Conservation (phyloP, 345 rosid species). For the Trapa bicornis region DNA sequence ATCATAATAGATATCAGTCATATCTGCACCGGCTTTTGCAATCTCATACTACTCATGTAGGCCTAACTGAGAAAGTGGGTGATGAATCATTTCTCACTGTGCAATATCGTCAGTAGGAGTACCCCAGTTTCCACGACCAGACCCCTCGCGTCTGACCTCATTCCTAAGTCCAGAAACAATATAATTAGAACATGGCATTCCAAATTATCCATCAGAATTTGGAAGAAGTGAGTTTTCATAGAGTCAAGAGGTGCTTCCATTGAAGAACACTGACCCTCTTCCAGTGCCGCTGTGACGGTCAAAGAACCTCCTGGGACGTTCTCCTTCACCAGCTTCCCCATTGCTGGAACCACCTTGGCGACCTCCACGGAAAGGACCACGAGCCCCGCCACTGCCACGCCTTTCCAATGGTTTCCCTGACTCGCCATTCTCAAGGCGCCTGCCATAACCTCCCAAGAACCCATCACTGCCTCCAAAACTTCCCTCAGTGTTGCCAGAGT, state of each 20-base stretch:
- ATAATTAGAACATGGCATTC: background rate
- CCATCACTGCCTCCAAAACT: constrained; percentile 37
- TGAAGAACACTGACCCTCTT: constrained; percentile 46
- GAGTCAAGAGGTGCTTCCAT: background rate
- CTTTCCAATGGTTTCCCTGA: constrained; percentile 39
- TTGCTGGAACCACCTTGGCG: constrained; percentile 62
- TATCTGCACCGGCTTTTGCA: background rate
- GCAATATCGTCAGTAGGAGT: constrained; percentile 59
- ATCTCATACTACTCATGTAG: background rate
- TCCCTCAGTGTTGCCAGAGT: constrained; percentile 34
- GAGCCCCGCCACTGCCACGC: constrained; percentile 33
- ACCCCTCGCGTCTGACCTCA: constrained; percentile 74
- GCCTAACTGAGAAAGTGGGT: background rate
- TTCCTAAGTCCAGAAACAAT: constrained; percentile 24
- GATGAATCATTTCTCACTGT: constrained; percentile 32
- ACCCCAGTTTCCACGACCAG: constrained; percentile 99
- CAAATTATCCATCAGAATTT: background rate
- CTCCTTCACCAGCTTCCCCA: constrained; percentile 62
- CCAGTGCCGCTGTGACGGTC: constrained; percentile 96
- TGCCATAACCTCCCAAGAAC: constrained; percentile 34
- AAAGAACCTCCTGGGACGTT: constrained; percentile 45
- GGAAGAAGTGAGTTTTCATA: background rate
- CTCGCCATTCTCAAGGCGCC: constrained; percentile 58
- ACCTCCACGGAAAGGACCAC: constrained; percentile 63
- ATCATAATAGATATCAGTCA: constrained; percentile 6